These are phyloP conservation scores for Gossypium aridum DNA, from an alignment of 441 rosid genomes.

Conservation along the genomic window DNA sequence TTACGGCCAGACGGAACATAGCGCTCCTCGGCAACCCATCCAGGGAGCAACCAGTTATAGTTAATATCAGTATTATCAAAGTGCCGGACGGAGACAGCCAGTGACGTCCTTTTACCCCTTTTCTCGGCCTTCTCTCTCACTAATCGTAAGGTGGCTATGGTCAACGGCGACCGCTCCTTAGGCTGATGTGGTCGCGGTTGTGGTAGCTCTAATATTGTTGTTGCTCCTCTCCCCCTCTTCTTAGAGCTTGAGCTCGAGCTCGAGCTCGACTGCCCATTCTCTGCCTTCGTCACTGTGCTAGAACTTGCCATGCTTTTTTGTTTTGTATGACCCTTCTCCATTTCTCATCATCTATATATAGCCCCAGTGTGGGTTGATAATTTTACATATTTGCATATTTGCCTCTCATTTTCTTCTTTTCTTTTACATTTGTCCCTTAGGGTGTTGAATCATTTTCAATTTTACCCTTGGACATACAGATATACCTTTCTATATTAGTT, in stretches of 20 bases:
- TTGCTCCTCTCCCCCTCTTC: neutral
- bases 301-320: neutral
- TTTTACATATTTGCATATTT: neutral
- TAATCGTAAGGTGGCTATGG: neutral
- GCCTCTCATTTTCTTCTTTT: neutral
- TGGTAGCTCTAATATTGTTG: too few species aligned
- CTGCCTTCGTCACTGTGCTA: neutral
- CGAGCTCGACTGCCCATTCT: neutral
- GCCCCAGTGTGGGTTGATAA: neutral
- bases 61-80: constrained; percentile 9
- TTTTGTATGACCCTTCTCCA: neutral
- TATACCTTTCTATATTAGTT: neutral
- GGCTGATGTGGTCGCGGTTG: neutral
- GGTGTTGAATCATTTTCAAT: neutral
- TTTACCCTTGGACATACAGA: neutral
- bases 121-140: neutral
- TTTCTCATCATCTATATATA: neutral
- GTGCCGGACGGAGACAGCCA: neutral
- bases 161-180: neutral
- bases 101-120: neutral
- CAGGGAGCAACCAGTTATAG: constrained; percentile 11
- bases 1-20: constrained; percentile 9
- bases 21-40: constrained; percentile 29
- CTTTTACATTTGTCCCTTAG: neutral
- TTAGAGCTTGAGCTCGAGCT: neutral